Conservation (phyloP, 768 basidiomycete genomes). For the Agaricus sinodeliciosus region DNA sequence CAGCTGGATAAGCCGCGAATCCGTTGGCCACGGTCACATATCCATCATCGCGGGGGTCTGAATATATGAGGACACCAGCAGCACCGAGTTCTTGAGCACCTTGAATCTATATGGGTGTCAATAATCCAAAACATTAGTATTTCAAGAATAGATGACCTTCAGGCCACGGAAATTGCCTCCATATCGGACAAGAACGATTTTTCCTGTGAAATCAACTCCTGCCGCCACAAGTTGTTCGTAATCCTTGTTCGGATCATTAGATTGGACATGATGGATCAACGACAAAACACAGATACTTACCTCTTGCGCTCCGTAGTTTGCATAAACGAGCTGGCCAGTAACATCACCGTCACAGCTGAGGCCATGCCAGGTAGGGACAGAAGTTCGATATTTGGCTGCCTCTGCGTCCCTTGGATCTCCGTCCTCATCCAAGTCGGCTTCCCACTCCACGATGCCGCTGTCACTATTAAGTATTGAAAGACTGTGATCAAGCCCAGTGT, state of each 20-base stretch:
- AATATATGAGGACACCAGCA: constrained; percentile 72
- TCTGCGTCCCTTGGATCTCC: constrained; percentile 65
- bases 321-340: constrained; percentile 66
- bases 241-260: constrained; percentile 22
- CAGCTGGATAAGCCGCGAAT: constrained; percentile 71
- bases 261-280: not conserved
- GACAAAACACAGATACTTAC: constrained; percentile 26
- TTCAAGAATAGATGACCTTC: constrained; percentile 40
- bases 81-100: constrained; percentile 82
- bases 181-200: constrained; percentile 76
- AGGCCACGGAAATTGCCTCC: constrained; percentile 77
- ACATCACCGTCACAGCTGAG: constrained; percentile 73
- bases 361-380: constrained; percentile 84
- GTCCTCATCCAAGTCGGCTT: constrained; percentile 69
- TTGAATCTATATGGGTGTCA: constrained; percentile 47
- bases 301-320: constrained; percentile 64
- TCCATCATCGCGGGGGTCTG: constrained; percentile 84
- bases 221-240: constrained; percentile 46
- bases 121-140: not conserved
- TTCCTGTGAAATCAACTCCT: constrained; percentile 71
- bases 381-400: constrained; percentile 57
- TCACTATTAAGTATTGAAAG: constrained; percentile 59
- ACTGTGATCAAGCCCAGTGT: constrained; percentile 64
- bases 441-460: constrained; percentile 46
- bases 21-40: constrained; percentile 71